These are phyloP conservation scores for Incumbomyces lentus DNA, from an alignment of 2,329 filamentous ascomycete species.

Conservation along the genomic window DNA sequence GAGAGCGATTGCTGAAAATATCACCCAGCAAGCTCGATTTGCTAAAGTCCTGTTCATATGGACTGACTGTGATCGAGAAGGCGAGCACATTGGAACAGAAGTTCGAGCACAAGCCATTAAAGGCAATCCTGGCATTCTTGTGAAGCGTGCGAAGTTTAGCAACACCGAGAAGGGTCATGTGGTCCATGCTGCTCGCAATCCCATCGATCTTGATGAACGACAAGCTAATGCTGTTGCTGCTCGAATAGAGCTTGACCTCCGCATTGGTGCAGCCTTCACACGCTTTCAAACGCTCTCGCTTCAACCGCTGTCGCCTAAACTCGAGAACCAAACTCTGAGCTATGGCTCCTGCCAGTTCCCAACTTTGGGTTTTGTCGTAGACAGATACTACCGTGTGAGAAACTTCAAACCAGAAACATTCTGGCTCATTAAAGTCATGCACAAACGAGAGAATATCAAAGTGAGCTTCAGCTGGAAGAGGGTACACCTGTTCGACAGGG, in stretches of 20 bases:
- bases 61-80: conserved; percentile 97
- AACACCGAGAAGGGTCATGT: conserved; percentile 93
- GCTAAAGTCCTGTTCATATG: conserved; percentile 80
- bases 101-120: conserved; percentile 70
- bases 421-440: conserved; percentile 81
- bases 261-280: conserved; percentile 88
- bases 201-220: conserved; percentile 68
- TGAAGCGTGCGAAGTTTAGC: conserved; percentile 84
- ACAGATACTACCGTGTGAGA: conserved; percentile 84
- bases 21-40: conserved; percentile 63
- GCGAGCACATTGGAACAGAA: conserved; percentile 89
- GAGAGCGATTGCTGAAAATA: conserved; percentile 71
- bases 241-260: conserved; percentile 82
- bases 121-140: conserved; percentile 61
- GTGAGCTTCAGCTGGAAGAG: conserved; percentile 79
- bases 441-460: conserved; percentile 64
- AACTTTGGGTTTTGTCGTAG: conserved; percentile 91
- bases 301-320: conserved; percentile 56
- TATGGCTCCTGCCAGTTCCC: conserved; percentile 97
- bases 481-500: conserved; percentile 76
- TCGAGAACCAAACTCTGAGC: conserved; percentile 60
- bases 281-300: conserved; percentile 73
- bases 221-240: conserved; percentile 82
- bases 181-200: conserved; percentile 65
- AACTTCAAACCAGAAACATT: conserved; percentile 90